Evolutionary conservation across 2,329 filamentous ascomycete species (phyloP), one percentile per base, ranked within the genome.

Genomic region (Thielaviopsis musarum): DNA sequence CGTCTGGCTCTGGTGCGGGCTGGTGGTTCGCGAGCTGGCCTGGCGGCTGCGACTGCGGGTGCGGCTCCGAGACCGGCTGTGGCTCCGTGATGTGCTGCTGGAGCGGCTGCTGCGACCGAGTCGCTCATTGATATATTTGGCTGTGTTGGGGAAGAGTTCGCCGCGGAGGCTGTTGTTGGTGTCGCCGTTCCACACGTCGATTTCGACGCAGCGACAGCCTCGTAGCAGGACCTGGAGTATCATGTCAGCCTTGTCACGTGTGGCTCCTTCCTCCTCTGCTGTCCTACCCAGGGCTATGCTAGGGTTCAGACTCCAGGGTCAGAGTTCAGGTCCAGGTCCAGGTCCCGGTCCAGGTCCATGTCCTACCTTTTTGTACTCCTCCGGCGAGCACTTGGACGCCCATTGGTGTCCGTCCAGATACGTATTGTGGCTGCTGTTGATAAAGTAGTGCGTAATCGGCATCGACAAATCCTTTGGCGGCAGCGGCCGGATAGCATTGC

Each of bases 371-470:
- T 79, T 85, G 71, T 96, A 96, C 13, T 85, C 82, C 60, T 90
- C 83, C 0, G 85, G 82, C 28, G 85, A 89, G 62, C 87, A 85
- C 62, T 82, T 81, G 54, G 88, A 89, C 62, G 82, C 84, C 49
- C 93, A 76, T 70, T 96, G 91, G 66, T 95, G 90, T 1, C 91
- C 91, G 1, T 84, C 84, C 51, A 95, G 75, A 69, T 95, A 96
- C 0, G 91, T 96, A 69, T 96, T 96, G 74, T 96, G 91, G 67
- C 89, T 95, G 65, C 88, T 94, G 63, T 85, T 95, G 69, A 96
- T 91, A 70, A 89, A 96, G 73, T 96, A 96, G 68, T 94, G 89
- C 54, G 85, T 88, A 61, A 95, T 77, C 3, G 88, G 87, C 57
- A 79, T 80, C 0, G 78, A 78, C 34, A 82, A 69, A 67, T 90